A percentile compares a stretch with the other conserved stretches of the same genome.
These are phyloP conservation scores for Wallacemonas collosoma DNA, from an alignment of 208 protist species.

Conservation along the genomic window DNA sequence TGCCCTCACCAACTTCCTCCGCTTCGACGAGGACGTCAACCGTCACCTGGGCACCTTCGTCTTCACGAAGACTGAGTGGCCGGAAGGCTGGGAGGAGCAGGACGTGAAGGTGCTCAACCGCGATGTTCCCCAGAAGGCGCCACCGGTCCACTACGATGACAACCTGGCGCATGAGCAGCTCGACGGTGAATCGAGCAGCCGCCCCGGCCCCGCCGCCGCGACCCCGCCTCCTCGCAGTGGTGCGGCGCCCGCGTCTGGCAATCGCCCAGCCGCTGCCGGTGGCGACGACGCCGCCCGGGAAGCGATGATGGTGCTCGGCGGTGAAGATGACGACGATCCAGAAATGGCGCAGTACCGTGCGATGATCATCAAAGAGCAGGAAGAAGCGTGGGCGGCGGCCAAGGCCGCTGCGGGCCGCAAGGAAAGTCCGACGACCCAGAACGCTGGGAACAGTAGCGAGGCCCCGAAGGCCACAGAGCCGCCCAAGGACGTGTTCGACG, in stretches of 20 bases:
- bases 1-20: constrained; percentile 84
- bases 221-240: neutral
- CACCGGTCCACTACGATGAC: constrained; percentile 51
- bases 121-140: constrained; percentile 49
- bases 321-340: constrained; percentile 52
- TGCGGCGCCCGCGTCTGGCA: too few species aligned
- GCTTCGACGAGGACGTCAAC: constrained; percentile 82
- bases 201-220: neutral
- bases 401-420: constrained; percentile 30
- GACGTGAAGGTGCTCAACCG: constrained; percentile 82
- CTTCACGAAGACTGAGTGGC: constrained; percentile 84
- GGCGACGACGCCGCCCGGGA: constrained; percentile 39
- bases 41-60: constrained; percentile 84
- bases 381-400: constrained; percentile 59
- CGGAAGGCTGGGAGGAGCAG: constrained; percentile 89
- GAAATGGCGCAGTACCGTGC: constrained; percentile 53
- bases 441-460: constrained; percentile 10
- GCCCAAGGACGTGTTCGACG: constrained; percentile 71
- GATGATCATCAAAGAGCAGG: constrained; percentile 72
- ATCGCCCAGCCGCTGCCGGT: too few species aligned
- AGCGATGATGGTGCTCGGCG: constrained; percentile 63
- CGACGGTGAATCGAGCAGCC: constrained; percentile 18
- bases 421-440: constrained; percentile 3
- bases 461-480: constrained; percentile 19
- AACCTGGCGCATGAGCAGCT: constrained; percentile 41